phyloP scores from a whole-genome alignment of 495 filamentous ascomycete species.

The Aspergillus cavernicola region DNA sequence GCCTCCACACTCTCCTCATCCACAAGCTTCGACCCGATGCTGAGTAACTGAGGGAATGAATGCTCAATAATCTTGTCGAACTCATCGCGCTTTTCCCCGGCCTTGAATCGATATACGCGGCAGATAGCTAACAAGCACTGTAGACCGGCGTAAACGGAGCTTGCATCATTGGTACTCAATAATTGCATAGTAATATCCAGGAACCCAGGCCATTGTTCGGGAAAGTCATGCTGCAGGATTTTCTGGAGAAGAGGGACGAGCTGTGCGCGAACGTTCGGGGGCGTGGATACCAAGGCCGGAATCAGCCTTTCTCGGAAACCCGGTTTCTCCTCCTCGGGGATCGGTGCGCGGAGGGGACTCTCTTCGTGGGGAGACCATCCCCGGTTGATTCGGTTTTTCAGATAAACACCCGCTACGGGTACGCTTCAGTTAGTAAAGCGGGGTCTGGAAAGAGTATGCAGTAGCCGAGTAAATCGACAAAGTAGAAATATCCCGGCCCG shows the following conservation, averaged over 20 bases:
- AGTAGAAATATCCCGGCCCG: neutral
- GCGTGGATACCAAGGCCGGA: constrained; percentile 78
- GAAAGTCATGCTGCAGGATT: constrained; percentile 93
- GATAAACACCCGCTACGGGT: constrained; percentile 81
- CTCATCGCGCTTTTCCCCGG: constrained; percentile 71
- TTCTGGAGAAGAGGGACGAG: constrained; percentile 91
- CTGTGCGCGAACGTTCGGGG: constrained; percentile 77
- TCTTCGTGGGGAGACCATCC: constrained; percentile 83
- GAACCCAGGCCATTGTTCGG: constrained; percentile 87
- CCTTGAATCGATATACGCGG: constrained; percentile 91
- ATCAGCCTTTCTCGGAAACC: constrained; percentile 81
- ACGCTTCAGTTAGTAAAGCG: constrained; percentile 12
- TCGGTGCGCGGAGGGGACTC: constrained; percentile 53
- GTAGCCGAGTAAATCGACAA: neutral
- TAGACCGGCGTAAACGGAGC: constrained; percentile 84
- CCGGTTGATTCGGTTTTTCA: constrained; percentile 93
- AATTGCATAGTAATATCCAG: constrained; percentile 86
- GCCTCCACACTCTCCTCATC: constrained; percentile 89
- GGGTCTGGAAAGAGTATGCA: neutral
- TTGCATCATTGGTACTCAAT: constrained; percentile 74
- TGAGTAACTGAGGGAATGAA: constrained; percentile 85
- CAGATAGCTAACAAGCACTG: constrained; percentile 93
- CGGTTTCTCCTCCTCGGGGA: constrained; percentile 86
- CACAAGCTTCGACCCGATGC: constrained; percentile 81
- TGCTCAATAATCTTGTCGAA: constrained; percentile 92